Conservation (phyloP, 768 basidiomycete species). For the Podaxis sp. region DNA sequence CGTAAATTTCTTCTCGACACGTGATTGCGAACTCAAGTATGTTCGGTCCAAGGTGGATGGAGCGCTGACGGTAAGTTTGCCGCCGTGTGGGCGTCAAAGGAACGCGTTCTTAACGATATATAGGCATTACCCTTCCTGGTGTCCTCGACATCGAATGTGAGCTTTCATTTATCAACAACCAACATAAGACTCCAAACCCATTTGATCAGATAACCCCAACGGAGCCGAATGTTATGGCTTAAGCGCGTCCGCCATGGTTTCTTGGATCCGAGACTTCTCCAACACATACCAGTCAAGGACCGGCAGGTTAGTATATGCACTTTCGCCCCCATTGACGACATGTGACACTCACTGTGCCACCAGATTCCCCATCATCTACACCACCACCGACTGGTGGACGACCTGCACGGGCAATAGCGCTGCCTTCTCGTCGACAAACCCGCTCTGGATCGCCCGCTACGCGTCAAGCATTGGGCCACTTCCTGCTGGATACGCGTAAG, state of each 20-base stretch:
- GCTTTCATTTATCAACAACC: constrained; percentile 13
- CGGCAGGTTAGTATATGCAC: constrained; percentile 32
- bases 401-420: constrained; percentile 61
- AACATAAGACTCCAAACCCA: no score
- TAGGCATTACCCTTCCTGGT: constrained; percentile 51
- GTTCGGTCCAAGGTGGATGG: constrained; percentile 39
- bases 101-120: neutral
- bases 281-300: constrained; percentile 51
- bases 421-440: constrained; percentile 47
- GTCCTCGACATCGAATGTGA: constrained; percentile 63
- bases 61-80: constrained; percentile 35
- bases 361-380: constrained; percentile 33
- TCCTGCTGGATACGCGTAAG: constrained; percentile 56
- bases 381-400: constrained; percentile 67
- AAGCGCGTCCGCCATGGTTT: constrained; percentile 52
- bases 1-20: neutral
- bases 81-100: no score
- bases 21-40: neutral
- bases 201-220: constrained; percentile 44
- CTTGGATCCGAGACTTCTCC: constrained; percentile 63
- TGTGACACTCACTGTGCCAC: neutral
- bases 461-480: constrained; percentile 48
- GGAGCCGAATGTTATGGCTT: constrained; percentile 56
- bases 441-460: constrained; percentile 61
- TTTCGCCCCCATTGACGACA: neutral